phyloP scores from a whole-genome alignment of 768 basidiomycete genomes.

The Hericium erinaceus region DNA sequence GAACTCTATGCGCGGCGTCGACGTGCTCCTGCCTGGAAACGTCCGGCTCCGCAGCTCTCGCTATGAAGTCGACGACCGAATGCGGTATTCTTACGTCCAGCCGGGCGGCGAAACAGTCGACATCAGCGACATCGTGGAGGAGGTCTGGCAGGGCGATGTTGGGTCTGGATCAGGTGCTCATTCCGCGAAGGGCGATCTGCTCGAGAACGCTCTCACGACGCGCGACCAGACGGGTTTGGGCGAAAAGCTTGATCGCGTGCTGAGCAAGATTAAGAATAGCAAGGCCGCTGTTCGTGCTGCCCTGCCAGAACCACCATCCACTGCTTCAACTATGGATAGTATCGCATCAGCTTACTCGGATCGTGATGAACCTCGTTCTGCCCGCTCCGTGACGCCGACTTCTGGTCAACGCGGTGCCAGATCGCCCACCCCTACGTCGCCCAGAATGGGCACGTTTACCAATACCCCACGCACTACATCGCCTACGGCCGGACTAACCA shows the following conservation, averaged over 20 bases:
- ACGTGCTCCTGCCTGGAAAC: constrained; percentile 78
- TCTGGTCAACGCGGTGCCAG: background rate
- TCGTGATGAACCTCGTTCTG: constrained; percentile 23
- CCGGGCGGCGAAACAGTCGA: constrained; percentile 87
- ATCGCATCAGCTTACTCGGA: constrained; percentile 50
- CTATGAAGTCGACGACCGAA: constrained; percentile 56
- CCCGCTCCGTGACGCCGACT: constrained; percentile 9
- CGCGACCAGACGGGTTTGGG: constrained; percentile 50
- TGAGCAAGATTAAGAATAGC: constrained; percentile 66
- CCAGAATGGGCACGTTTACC: constrained; percentile 7
- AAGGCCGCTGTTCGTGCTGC: constrained; percentile 29
- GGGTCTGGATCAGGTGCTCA: constrained; percentile 21
- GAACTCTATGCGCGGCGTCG: constrained; percentile 81
- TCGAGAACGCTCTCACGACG: constrained; percentile 53
- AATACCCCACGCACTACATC: constrained; percentile 18
- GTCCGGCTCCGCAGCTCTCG: constrained; percentile 80
- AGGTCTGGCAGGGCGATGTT: constrained; percentile 59
- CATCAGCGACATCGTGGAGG: constrained; percentile 87
- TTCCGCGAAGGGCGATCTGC: constrained; percentile 44
- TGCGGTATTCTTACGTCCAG: constrained; percentile 92
- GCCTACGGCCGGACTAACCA: constrained; percentile 20
- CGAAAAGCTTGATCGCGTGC: constrained; percentile 65
- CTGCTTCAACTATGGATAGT: constrained; percentile 18
- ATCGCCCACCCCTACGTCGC: constrained; percentile 10
- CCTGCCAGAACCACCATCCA: constrained; percentile 11